phyloP scores from a whole-genome alignment of 2,329 filamentous ascomycete genomes.

The Fusarium neocosmosporiellum region DNA sequence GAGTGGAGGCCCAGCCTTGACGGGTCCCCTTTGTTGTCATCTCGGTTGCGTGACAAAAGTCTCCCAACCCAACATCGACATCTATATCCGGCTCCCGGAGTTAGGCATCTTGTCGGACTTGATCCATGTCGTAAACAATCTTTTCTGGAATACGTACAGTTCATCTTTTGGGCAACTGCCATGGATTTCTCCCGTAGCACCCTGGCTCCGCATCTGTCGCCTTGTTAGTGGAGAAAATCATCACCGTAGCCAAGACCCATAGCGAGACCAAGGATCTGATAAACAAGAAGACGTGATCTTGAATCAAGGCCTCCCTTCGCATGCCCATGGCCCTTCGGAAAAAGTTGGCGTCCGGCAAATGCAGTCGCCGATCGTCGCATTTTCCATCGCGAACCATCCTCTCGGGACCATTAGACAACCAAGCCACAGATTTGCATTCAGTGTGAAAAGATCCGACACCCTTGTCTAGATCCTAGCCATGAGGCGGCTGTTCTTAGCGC shows the following conservation, averaged over 20 bases:
- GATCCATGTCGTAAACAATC: not conserved
- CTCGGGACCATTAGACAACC: not conserved
- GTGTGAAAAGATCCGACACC: not conserved
- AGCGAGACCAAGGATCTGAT: constrained; percentile 5
- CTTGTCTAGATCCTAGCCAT: not conserved
- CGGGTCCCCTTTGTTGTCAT: not conserved
- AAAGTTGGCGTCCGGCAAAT: constrained; percentile 1
- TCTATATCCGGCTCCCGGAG: not conserved
- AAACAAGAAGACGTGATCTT: not conserved
- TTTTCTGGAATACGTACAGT: not conserved
- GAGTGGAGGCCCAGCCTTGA: not conserved
- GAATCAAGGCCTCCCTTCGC: not conserved
- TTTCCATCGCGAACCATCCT: not conserved
- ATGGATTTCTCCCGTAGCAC: not conserved
- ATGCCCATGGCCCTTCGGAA: not conserved
- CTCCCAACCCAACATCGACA: not conserved
- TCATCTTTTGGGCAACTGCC: not conserved
- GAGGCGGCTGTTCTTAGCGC: not conserved
- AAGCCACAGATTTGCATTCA: not conserved
- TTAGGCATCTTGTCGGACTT: not conserved
- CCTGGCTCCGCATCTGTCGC: not conserved
- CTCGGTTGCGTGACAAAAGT: constrained; percentile 5
- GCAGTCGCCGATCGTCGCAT: not conserved
- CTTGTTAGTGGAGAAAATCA: constrained; percentile 6
- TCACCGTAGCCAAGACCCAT: not conserved